Evolutionary conservation across 352 stramenopile genomes (phyloP).

Genomic region (Elongisporangium undulatum): DNA sequence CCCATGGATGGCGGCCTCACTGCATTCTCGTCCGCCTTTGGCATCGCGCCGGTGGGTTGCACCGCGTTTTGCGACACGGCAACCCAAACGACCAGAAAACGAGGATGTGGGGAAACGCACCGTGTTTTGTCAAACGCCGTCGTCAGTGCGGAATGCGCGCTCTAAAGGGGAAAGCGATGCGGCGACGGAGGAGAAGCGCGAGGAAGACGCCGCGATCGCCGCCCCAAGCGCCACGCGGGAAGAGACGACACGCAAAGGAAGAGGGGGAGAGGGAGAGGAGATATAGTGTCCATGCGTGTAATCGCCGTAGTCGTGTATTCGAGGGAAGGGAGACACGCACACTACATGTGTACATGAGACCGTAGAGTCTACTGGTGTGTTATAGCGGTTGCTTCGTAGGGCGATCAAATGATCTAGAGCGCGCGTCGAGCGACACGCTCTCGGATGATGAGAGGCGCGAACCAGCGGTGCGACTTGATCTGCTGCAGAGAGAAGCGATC

Average conservation of each 20-base stretch:
- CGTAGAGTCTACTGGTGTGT: background rate
- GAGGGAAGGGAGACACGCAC: background rate
- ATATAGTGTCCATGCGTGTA: background rate
- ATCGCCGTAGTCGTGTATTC: background rate
- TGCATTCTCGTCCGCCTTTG: background rate
- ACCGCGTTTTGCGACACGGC: conserved; percentile 2
- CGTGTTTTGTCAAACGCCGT: conserved; percentile 12
- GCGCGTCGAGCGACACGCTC: conserved; percentile 34
- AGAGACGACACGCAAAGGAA: background rate
- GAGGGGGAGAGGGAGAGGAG: background rate
- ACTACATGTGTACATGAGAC: too few species aligned
- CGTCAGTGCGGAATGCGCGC: conserved; percentile 5
- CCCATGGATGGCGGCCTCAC: background rate
- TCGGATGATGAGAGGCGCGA: conserved; percentile 47
- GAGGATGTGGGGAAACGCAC: conserved; percentile 2
- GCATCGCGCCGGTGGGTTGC: background rate
- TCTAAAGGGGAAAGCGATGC: background rate
- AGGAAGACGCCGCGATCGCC: background rate
- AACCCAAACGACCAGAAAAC: background rate
- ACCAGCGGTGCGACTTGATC: conserved; percentile 79
- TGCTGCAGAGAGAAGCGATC: conserved; percentile 55
- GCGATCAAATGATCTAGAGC: conserved; percentile 7
- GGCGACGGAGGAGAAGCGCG: conserved; percentile 3
- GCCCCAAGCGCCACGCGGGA: conserved; percentile 6
- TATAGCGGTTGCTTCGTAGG: background rate